Percentiles rank a stretch among this genome's conserved stretches.
Evolutionary conservation across 202 grass and related monocot species (phyloP).

Genomic region (Carex sylvatica): DNA sequence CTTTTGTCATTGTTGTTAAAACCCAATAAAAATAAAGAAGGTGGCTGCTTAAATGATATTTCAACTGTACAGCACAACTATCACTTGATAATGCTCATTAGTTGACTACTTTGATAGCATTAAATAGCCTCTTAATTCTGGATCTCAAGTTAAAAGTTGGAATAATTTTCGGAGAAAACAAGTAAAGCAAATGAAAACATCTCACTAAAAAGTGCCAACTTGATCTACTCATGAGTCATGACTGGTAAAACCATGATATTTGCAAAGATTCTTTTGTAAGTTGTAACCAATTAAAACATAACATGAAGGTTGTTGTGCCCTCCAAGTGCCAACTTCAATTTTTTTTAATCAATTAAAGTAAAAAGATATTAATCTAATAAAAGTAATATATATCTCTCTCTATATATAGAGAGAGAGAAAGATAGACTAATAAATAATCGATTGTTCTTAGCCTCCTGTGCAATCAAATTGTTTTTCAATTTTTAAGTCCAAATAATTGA

Average conservation of each 20-base stretch:
- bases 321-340: not conserved
- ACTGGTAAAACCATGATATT: slow-evolving; percentile 1
- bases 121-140: slow-evolving; percentile 5
- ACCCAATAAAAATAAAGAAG: not conserved
- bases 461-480: too few relatives aligned
- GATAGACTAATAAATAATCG: too few relatives aligned
- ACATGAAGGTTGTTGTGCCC: not conserved
- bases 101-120: slow-evolving; percentile 17
- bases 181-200: not conserved
- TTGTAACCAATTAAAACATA: not conserved
- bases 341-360: not conserved
- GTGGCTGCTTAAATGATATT: not conserved
- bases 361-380: not conserved
- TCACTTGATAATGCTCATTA: not conserved
- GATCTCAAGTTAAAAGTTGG: slow-evolving; percentile 11
- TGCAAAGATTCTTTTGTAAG: slow-evolving; percentile 4
- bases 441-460: too few relatives aligned
- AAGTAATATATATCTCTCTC: not conserved
- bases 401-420: too few relatives aligned
- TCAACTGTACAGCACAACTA: not conserved
- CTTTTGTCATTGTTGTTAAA: not conserved
- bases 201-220: not conserved
- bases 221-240: not conserved
- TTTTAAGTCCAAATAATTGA: too few relatives aligned
- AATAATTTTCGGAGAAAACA: slow-evolving; percentile 17